Evolutionary conservation across 2,329 filamentous ascomycete genomes (phyloP), one percentile per base, ranked within the genome.

Genomic region (Lanzia echinophila): DNA sequence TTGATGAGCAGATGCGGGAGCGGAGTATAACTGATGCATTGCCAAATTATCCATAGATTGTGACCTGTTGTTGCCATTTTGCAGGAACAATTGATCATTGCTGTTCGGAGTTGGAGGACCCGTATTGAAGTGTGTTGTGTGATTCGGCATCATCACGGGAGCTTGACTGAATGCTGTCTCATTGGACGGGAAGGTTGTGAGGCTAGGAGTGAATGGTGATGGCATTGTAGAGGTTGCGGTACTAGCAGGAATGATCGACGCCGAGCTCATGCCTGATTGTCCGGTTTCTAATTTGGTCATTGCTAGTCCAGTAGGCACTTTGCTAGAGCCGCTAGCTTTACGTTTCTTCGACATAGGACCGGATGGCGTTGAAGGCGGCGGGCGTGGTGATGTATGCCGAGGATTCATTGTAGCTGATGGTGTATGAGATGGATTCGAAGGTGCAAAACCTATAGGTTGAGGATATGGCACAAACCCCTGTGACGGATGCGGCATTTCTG

Each of bases 261-360:
- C 58, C 65, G 67, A 64, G 53, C 66, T 61, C 59, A 28, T 60
- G 60, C 20, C 63, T 50, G 52, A 6, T 38, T 72, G 72, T 53
- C 68, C 73, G 2, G 81, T 84, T 61, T 94, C 87, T 34, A 94
- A 75, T 53, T 83, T 83, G 2, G 90, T 95, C 90, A 96, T 95
- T 7, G 85, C 80, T 62, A 95, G 71, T 15, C 81, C 84, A 17
- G 79, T 83, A 0, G 89, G 87, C 13, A 95, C 73, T 68, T 88
- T 88, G 33, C 75, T 71, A 15, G 81, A 79, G 39, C 78, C 78
- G 67, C 85, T 90, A 6, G 86, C 83, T 69, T 95, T 96, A 58
- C 90, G 81, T 72, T 90, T 90, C 75, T 95, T 96, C 42, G 82
- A 79, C 33, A 77, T 76, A 2, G 87, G 87, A 1, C 83, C 86